A percentile compares a stretch with the other conserved stretches of the same genome.
These are phyloP conservation scores for Stagonosporopsis chrysanthemi DNA, from an alignment of 2,329 filamentous ascomycete genomes.

Conservation along the genomic window DNA sequence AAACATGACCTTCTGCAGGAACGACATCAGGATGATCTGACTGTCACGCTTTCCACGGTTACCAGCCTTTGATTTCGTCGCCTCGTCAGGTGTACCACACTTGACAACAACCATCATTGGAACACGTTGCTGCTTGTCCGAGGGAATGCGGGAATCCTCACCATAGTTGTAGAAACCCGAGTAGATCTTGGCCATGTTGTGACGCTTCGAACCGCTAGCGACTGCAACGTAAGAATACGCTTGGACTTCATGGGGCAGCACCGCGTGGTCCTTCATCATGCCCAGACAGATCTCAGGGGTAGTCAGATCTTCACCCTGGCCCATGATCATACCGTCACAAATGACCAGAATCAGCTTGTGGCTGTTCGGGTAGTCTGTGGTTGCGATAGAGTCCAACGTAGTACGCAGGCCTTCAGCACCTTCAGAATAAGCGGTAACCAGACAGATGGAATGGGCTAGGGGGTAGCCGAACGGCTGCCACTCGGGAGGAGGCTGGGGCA, in stretches of 20 bases:
- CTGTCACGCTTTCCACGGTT: conserved; percentile 99
- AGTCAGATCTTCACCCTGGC: conserved; percentile 82
- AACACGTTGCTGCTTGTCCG: conserved; percentile 91
- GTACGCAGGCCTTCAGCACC: conserved; percentile 91
- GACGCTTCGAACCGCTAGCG: conserved; percentile 91
- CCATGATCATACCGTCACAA: conserved; percentile 97
- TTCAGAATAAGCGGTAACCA: conserved; percentile 97
- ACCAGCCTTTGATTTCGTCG: conserved; percentile 82
- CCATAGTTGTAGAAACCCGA: conserved; percentile 99
- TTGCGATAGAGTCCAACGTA: conserved; percentile 93
- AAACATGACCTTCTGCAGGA: conserved; percentile 99
- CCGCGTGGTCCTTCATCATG: conserved; percentile 94
- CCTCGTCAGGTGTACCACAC: conserved; percentile 90
- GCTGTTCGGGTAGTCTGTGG: conserved; percentile 98
- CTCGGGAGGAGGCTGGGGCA: conserved; percentile 93
- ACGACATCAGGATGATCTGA: conserved; percentile 99
- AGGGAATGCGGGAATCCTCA: conserved; percentile 75
- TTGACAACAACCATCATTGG: conserved; percentile 98
- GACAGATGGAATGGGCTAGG: conserved; percentile 88
- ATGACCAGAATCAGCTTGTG: conserved; percentile 97
- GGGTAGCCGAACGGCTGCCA: conserved; percentile 98
- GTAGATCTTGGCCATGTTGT: conserved; percentile 99
- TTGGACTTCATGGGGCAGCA: conserved; percentile 80
- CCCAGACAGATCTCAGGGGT: conserved; percentile 88
- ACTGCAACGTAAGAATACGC: conserved; percentile 97